phyloP scores from a whole-genome alignment of 352 stramenopile species.

The Ophiocytium majus region DNA sequence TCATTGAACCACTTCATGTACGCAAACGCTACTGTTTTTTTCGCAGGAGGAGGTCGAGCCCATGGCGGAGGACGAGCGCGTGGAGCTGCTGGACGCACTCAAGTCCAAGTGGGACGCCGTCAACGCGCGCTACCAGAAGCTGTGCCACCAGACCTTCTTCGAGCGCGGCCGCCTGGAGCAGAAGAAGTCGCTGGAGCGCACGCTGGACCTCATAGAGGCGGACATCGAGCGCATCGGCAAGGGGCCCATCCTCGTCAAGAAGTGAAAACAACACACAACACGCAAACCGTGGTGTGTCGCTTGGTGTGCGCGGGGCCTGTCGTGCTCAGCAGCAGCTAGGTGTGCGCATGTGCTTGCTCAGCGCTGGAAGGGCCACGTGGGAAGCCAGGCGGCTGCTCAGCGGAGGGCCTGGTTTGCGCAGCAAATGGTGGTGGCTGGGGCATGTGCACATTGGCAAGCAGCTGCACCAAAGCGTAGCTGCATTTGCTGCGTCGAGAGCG shows the following conservation, averaged over 20 bases:
- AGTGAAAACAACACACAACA: no score
- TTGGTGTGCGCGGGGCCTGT: no score
- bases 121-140: conserved; percentile 61
- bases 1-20: background rate
- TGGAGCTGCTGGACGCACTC: conserved; percentile 72
- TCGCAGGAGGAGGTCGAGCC: conserved; percentile 66
- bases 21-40: background rate
- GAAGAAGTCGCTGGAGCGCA: conserved; percentile 38
- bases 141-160: conserved; percentile 51
- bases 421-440: no score
- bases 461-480: no score
- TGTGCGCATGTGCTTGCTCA: no score
- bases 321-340: no score
- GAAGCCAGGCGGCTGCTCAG: no score
- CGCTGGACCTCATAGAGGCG: conserved; percentile 40
- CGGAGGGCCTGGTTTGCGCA: no score
- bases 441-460: no score
- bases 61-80: conserved; percentile 72
- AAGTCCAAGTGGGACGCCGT: conserved; percentile 84
- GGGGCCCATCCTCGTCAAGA: conserved; percentile 33
- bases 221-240: conserved; percentile 34
- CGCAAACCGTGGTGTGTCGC: no score
- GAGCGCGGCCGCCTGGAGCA: conserved; percentile 35
- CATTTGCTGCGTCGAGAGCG: no score
- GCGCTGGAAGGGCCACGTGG: no score